These are phyloP conservation scores for Fusarium pseudoanthophilum DNA, from an alignment of 2,329 filamentous ascomycete species.

Conservation along the genomic window DNA sequence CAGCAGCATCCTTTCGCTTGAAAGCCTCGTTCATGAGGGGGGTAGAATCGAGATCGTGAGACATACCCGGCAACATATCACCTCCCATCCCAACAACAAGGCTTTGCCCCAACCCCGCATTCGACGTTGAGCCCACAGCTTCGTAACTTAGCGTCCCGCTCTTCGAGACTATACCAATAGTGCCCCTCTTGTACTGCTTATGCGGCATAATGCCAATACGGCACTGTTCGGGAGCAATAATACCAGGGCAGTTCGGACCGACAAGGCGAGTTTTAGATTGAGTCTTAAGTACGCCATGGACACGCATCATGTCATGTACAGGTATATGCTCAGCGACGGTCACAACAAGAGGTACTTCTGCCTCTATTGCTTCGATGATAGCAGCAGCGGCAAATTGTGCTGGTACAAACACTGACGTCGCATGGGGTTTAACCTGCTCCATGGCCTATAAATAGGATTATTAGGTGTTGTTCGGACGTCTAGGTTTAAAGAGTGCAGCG, in stretches of 20 bases:
- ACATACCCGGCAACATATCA: slow-evolving; percentile 72
- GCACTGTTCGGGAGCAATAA: slow-evolving; percentile 79
- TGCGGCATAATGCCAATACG: slow-evolving; percentile 56
- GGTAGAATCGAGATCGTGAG: background rate
- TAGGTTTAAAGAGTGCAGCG: fast-evolving
- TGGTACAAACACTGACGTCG: slow-evolving; percentile 78
- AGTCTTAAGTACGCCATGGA: slow-evolving; percentile 74
- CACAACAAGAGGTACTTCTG: slow-evolving; percentile 80
- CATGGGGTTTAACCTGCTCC: slow-evolving; percentile 62
- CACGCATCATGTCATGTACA: slow-evolving; percentile 78
- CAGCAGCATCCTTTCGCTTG: fast-evolving
- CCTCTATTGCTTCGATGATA: slow-evolving; percentile 80
- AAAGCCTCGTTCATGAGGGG: fast-evolving
- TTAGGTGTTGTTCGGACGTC: too few species aligned
- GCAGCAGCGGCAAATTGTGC: slow-evolving; percentile 73
- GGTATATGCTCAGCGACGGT: slow-evolving; percentile 85
- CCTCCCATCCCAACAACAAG: slow-evolving; percentile 82
- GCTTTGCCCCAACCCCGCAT: slow-evolving; percentile 78
- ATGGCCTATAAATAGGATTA: slow-evolving; percentile 41
- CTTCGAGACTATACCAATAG: slow-evolving; percentile 80
- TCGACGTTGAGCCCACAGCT: slow-evolving; percentile 77
- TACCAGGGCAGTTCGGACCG: slow-evolving; percentile 82
- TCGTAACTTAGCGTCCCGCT: slow-evolving; percentile 85
- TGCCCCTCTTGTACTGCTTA: slow-evolving; percentile 62
- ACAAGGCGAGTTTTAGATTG: slow-evolving; percentile 79